phyloP scores from a whole-genome alignment of 768 basidiomycete genomes.

The Boletus rubroflammeus region DNA sequence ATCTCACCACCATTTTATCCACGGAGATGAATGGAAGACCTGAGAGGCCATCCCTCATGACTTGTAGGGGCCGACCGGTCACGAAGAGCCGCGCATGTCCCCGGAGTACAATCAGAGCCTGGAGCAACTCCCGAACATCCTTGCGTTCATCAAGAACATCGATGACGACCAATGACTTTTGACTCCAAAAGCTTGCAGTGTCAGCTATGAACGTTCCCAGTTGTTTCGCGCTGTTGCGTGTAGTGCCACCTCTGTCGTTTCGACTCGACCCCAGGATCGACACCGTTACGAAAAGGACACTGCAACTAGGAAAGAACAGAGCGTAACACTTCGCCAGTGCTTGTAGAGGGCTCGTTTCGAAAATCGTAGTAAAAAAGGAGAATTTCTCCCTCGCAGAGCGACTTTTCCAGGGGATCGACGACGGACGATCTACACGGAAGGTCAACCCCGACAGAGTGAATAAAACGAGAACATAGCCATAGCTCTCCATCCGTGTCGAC shows the following conservation, averaged over 20 bases:
- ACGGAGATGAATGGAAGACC: background rate
- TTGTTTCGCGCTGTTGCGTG: background rate
- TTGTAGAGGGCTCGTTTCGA: background rate
- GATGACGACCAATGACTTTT: background rate
- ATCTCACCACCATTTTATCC: background rate
- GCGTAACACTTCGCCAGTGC: background rate
- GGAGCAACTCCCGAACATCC: background rate
- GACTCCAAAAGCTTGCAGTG: background rate
- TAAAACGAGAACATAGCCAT: background rate
- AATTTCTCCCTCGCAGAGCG: background rate
- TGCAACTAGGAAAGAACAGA: background rate
- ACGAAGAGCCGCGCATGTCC: background rate
- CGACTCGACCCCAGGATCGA: background rate
- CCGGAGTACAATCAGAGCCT: background rate
- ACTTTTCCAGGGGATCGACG: too few species aligned
- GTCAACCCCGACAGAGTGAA: background rate
- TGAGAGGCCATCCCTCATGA: background rate
- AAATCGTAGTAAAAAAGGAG: background rate
- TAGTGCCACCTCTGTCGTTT: background rate
- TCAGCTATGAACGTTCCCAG: background rate
- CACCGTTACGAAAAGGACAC: background rate
- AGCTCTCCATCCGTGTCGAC: background rate
- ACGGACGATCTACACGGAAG: background rate
- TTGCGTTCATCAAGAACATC: background rate
- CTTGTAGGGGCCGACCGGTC: background rate